phyloP scores from a whole-genome alignment of 2,329 filamentous ascomycete genomes.

The Ascochyta rabiei region DNA sequence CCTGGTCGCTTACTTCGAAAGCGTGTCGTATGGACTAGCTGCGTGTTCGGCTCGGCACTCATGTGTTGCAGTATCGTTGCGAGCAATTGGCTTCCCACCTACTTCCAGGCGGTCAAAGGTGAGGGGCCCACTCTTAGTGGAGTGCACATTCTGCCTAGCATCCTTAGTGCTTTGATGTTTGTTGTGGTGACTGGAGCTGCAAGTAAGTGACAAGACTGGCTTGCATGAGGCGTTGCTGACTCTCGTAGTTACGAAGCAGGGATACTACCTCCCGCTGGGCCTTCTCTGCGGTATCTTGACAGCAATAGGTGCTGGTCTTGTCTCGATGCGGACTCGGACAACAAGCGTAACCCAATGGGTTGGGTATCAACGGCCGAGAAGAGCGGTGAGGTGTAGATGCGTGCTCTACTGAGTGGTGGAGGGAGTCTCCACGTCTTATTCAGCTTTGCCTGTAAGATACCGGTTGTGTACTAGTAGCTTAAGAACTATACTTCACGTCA shows the following conservation, averaged over 20 bases:
- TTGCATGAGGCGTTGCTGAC: not conserved
- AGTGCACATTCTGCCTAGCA: constrained; percentile 48
- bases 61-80: constrained; percentile 20
- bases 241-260: constrained; percentile 21
- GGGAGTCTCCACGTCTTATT: not conserved
- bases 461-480: not conserved
- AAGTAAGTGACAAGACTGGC: constrained; percentile 11
- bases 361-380: constrained; percentile 24
- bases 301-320: constrained; percentile 50
- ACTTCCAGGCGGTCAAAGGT: constrained; percentile 51
- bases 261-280: constrained; percentile 40
- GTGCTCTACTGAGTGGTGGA: not conserved
- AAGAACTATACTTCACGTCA: not conserved
- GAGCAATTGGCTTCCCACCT: constrained; percentile 41
- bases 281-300: constrained; percentile 38
- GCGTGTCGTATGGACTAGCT: constrained; percentile 40
- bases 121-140: constrained; percentile 48
- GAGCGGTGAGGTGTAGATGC: not conserved
- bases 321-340: constrained; percentile 47
- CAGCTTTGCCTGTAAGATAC: not conserved
- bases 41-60: constrained; percentile 13
- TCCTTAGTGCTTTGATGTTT: constrained; percentile 32
- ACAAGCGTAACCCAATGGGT: constrained; percentile 40
- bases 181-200: constrained; percentile 25
- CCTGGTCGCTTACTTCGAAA: constrained; percentile 43